Evolutionary conservation across 2,329 filamentous ascomycete genomes (phyloP).

Genomic region (Colletotrichum gloeosporioides): DNA sequence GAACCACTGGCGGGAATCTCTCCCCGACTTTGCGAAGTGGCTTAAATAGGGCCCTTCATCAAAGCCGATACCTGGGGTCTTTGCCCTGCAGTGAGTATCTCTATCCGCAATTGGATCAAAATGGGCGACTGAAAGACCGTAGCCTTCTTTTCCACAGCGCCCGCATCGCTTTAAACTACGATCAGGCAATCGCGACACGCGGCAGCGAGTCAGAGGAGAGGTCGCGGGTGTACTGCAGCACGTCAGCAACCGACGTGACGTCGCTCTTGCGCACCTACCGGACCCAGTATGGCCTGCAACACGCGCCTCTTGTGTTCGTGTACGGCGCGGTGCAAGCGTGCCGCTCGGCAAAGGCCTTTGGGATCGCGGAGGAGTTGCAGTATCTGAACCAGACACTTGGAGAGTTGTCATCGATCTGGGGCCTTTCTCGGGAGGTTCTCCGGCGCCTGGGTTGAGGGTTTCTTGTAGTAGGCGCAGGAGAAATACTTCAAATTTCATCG

Average conservation of each 20-base stretch:
- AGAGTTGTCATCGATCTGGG: neutral
- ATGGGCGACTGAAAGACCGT: neutral
- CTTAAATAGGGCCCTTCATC: constrained; percentile 25
- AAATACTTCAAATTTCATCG: no score
- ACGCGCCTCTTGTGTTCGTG: constrained; percentile 27
- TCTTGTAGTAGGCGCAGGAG: neutral
- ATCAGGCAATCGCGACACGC: constrained; percentile 11
- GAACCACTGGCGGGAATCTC: constrained; percentile 21
- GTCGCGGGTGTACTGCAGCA: constrained; percentile 18
- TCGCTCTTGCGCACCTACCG: constrained; percentile 26
- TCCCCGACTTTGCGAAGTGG: constrained; percentile 24
- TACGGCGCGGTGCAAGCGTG: constrained; percentile 28
- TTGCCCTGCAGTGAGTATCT: constrained; percentile 26
- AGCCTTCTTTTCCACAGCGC: constrained; percentile 26
- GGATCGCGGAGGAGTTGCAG: neutral
- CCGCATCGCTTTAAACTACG: constrained; percentile 28
- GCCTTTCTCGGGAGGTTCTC: neutral
- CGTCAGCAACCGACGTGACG: constrained; percentile 25
- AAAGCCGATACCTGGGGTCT: constrained; percentile 11
- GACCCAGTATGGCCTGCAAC: constrained; percentile 24
- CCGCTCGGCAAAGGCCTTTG: constrained; percentile 5
- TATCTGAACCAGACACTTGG: neutral
- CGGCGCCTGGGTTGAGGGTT: neutral
- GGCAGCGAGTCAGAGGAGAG: neutral
- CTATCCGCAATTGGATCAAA: neutral